Base-by-base conservation (phyloP, 1,139 yeast species). In the Candida sojae region DNA sequence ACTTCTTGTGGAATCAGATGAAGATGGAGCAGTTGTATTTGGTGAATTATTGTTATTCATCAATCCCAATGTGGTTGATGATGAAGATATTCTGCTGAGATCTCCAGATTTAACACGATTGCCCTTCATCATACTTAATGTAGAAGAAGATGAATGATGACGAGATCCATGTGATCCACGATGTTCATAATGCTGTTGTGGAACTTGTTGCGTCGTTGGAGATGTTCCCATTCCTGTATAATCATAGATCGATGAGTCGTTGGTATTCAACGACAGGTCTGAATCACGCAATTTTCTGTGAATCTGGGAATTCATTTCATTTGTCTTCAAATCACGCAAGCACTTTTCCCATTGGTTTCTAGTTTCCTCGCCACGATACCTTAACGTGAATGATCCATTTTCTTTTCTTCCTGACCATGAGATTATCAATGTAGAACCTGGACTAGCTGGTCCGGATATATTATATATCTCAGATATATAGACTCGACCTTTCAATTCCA, bases 351-450 rank as follows among this genome's bases (percentile, higher is more conserved):
- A 87, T 63, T 84, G 89, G 50, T 79, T 78, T 54, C 90, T 72
- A 8, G 77, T 72, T 61, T 87, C 95, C 57, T 86, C 93, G 36
- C 84, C 82, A 57, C 82, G 79, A 64, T 85, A 87, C 51, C 84
- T 76, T 59, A 87, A 74, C 26, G 86, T 77, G 57, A 87, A 87
- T 23, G 88, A 83, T 2, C 93, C 93, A 45, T 85, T 82, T 56
- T 87, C 95, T 60, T 83, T 85, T 51, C 83, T 77, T 1, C 93
- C 91, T 28, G 84, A 82, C 93, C 93, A 87, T n/a, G 88, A 79
- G 9, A 87, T 79, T 41, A 85, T 80, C 57, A 86, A 69, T 7
- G 82, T 79, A 59, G 84, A 82, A 2, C 83, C 84, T 28, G 63
- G 55, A 43, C 54, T 60, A 50, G 67, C 67, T 5, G 73, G 66